Evolutionary conservation across 345 rosid genomes (phyloP).

Genomic region (Rhodamnia rubescens): DNA sequence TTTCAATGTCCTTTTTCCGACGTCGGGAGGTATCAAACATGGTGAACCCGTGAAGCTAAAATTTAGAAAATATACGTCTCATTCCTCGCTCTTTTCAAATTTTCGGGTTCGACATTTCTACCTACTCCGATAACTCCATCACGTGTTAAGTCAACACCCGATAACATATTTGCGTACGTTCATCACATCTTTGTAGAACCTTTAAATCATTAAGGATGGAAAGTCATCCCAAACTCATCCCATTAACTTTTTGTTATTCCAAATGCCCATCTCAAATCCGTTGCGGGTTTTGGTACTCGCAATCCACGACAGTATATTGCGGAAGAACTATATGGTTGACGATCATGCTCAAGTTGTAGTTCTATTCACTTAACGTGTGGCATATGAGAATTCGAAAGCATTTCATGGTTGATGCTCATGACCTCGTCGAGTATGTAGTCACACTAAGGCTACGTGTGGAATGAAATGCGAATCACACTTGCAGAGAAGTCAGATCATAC

Average conservation of each 20-base stretch:
- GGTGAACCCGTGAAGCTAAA: too few species aligned
- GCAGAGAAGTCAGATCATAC: background rate
- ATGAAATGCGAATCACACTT: background rate
- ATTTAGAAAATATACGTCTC: too few species aligned
- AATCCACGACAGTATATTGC: too few species aligned
- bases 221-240: fast-evolving
- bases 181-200: background rate
- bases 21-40: too few species aligned
- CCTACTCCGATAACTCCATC: too few species aligned
- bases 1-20: too few species aligned
- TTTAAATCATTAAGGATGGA: background rate
- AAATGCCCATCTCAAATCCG: background rate
- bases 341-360: too few species aligned
- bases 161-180: background rate
- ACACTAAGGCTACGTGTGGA: background rate
- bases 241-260: background rate
- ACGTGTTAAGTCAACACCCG: too few species aligned
- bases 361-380: background rate
- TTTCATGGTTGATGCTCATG: background rate
- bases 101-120: too few species aligned
- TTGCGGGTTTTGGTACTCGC: too few species aligned
- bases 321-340: too few species aligned
- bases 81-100: too few species aligned
- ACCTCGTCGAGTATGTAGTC: background rate
- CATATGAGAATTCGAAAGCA: background rate